These are phyloP conservation scores for Leishmania lainsoni DNA, from an alignment of 208 protist species.

Conservation along the genomic window DNA sequence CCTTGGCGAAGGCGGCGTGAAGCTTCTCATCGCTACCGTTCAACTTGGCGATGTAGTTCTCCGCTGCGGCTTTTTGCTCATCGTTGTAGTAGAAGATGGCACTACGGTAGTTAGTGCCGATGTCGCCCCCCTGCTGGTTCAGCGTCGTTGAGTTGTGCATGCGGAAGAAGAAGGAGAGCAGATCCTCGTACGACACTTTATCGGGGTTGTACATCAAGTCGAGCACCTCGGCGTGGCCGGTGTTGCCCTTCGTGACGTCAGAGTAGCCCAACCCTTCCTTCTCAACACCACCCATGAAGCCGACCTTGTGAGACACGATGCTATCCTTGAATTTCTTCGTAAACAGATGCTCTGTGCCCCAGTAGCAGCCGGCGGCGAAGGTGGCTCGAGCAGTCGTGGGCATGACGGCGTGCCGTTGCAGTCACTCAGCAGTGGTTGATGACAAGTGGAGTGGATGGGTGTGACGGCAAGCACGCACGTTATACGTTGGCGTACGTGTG, in stretches of 20 bases:
- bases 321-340: conserved; percentile 79
- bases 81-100: conserved; percentile 92
- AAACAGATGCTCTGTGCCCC: conserved; percentile 94
- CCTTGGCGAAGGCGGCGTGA: conserved; percentile 68
- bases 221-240: conserved; percentile 95
- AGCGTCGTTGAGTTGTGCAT: conserved; percentile 95
- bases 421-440: background rate
- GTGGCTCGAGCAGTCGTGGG: conserved; percentile 52
- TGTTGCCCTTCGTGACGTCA: conserved; percentile 92
- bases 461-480: background rate
- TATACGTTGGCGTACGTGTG: background rate
- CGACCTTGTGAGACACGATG: conserved; percentile 76
- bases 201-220: conserved; percentile 84
- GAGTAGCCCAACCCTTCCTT: conserved; percentile 62
- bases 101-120: conserved; percentile 95
- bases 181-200: conserved; percentile 80
- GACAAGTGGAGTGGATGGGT: background rate
- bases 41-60: conserved; percentile 77
- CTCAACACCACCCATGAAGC: conserved; percentile 89
- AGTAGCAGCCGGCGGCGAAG: conserved; percentile 93
- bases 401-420: conserved; percentile 5
- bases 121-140: conserved; percentile 91
- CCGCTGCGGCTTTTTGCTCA: conserved; percentile 80
- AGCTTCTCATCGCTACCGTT: conserved; percentile 62
- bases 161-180: conserved; percentile 94